A percentile compares a stretch with the other conserved stretches of the same genome.
Conservation (phyloP, 2,329 filamentous ascomycete genomes). For the Dothistroma pini region DNA sequence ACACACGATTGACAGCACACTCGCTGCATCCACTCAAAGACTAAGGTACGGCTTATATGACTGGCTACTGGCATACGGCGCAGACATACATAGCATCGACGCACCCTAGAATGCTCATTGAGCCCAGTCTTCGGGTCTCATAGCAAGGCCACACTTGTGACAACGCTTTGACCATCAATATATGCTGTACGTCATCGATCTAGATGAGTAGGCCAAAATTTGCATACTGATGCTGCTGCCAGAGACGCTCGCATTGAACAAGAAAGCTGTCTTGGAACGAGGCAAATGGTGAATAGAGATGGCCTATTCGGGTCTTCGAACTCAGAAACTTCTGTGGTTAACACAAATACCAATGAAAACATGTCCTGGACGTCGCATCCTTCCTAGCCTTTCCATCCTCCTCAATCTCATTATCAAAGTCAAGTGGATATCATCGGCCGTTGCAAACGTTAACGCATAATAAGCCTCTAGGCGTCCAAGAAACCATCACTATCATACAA, state of each 20-base stretch:
- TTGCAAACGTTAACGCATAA: not conserved
- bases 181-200: not conserved
- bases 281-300: conserved; percentile 32
- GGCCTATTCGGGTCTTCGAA: conserved; percentile 34
- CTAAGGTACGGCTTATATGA: too few relatives aligned
- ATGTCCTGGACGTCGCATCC: not conserved
- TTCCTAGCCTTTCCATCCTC: not conserved
- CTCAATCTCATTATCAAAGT: not conserved
- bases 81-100: too few relatives aligned
- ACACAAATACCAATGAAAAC: not conserved
- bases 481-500: conserved; percentile 45
- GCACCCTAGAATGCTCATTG: too few relatives aligned
- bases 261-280: not conserved
- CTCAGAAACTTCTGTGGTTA: not conserved
- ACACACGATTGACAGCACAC: too few relatives aligned
- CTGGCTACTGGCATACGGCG: too few relatives aligned
- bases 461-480: conserved; percentile 25
- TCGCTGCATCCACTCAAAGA: too few relatives aligned
- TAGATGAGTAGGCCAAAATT: not conserved
- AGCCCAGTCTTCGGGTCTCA: too few relatives aligned
- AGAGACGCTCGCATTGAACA: not conserved
- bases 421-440: not conserved
- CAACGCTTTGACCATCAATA: too few relatives aligned
- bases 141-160: too few relatives aligned
- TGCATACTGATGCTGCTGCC: not conserved